Evolutionary conservation across 495 filamentous ascomycete genomes (phyloP).

Genomic region (Geopyxis carbonaria): DNA sequence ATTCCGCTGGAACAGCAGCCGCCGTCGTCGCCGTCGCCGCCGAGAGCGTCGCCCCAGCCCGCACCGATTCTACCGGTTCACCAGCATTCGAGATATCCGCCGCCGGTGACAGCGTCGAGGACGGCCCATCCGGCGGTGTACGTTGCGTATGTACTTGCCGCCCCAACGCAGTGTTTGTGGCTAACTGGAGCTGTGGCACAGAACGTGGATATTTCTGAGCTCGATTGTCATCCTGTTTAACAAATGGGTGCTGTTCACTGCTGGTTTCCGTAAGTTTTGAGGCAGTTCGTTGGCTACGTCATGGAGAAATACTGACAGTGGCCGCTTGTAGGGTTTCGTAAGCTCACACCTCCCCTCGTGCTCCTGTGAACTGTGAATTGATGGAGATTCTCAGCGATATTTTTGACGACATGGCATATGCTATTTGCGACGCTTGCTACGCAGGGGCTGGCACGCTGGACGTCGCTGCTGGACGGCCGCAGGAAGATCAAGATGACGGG

Average conservation of each 20-base stretch:
- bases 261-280: constrained; percentile 69
- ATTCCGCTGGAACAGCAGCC: too few relatives aligned
- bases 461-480: constrained; percentile 68
- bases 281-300: not conserved
- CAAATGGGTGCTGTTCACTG: constrained; percentile 84
- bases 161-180: too few relatives aligned
- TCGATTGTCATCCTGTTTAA: constrained; percentile 95
- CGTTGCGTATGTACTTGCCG: too few relatives aligned
- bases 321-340: constrained; percentile 35
- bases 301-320: constrained; percentile 3
- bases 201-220: constrained; percentile 78
- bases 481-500: constrained; percentile 91
- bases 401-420: constrained; percentile 88
- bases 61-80: too few relatives aligned
- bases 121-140: too few relatives aligned
- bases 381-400: constrained; percentile 28
- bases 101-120: too few relatives aligned
- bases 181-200: too few relatives aligned
- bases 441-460: constrained; percentile 72
- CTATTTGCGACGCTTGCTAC: constrained; percentile 79
- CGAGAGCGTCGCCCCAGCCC: too few relatives aligned
- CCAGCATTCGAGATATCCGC: too few relatives aligned
- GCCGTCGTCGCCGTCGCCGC: too few relatives aligned
- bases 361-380: constrained; percentile 7
- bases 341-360: constrained; percentile 25